These are phyloP conservation scores for Linaria vulgaris DNA, from an alignment of 257 asterid genomes.

Conservation along the genomic window DNA sequence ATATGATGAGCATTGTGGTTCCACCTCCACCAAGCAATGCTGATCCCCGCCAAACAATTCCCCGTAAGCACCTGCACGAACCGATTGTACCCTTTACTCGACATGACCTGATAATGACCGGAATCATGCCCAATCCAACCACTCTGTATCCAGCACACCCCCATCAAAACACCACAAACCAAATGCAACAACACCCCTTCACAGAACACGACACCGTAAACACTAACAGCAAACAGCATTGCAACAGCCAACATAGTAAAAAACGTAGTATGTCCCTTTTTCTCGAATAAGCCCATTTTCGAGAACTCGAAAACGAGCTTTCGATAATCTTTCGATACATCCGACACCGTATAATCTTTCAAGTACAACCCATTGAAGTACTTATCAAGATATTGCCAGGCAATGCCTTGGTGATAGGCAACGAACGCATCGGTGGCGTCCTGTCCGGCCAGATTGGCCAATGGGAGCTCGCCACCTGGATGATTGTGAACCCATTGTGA, in stretches of 20 bases:
- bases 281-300: constrained; percentile 63
- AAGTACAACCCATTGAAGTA: constrained; percentile 59
- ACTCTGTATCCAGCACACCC: constrained; percentile 85
- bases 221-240: constrained; percentile 39
- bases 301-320: constrained; percentile 62
- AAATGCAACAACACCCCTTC: constrained; percentile 49
- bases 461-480: constrained; percentile 84
- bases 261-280: constrained; percentile 53
- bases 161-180: constrained; percentile 66
- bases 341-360: constrained; percentile 59
- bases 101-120: constrained; percentile 72
- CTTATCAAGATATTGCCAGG: constrained; percentile 60
- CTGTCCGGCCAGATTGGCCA: constrained; percentile 73
- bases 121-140: constrained; percentile 98
- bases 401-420: constrained; percentile 73
- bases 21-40: constrained; percentile 93
- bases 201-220: constrained; percentile 65
- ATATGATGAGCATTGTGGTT: constrained; percentile 91
- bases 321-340: constrained; percentile 72
- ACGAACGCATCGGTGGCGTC: constrained; percentile 92
- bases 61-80: constrained; percentile 61
- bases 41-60: constrained; percentile 74
- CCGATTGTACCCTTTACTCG: constrained; percentile 39
- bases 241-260: constrained; percentile 37
- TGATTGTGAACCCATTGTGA: constrained; percentile 71